Evolutionary conservation across 108 stramenopile species (phyloP), one percentile per base, ranked within the genome.

Genomic region (Stephanodiscus triporus): DNA sequence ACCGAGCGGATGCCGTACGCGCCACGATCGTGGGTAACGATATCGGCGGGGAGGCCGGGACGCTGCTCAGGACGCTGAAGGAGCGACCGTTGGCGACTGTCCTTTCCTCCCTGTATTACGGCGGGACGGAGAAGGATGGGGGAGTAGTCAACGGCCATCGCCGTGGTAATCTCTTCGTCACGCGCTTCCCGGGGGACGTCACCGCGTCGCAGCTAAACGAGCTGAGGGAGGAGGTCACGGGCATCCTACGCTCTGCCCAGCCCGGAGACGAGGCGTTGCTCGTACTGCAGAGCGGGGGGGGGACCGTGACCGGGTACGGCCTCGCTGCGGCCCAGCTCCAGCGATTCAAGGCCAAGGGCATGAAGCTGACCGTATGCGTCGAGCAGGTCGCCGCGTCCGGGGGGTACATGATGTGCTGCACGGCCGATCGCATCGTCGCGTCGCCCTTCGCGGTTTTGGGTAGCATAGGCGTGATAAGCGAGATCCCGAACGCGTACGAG

Each of bases 301-400:
- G 97, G 9, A 95, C 96, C 8, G 97, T 97, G 3, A 95, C 93
- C 2, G 97, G 95, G 19, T 98, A 98, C 66, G 97, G 96, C 40
- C 79, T 97, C 3, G 95, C 95, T 0, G 95, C 96, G 0, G 93
- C 87, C 11, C 97, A 97, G 77, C 71, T 98, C 13, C 68, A 70
- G 56, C 80, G 96, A 47, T 77, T 98, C 48, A 89, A 91, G 70
- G 81, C 88, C 36, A 76, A 82, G n/a, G 89, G 90, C 29, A 45
- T 96, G 45, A 85, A 85, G 48, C 72, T 98, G 13, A 97, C 96
- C 27, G 85, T 98, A 50, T 93, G 93, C 42, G 96, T 98, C 0
- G 98, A 98, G 63, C 92, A 97, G 75, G 96, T 98, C 0, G 98
- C 96, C 0, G 98, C 98, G 4, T 84, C 80, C 13, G 93, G 93